A percentile compares a stretch with the other conserved stretches of the same genome.
phyloP scores from a whole-genome alignment of 768 basidiomycete genomes.

The Butyriboletus loyo region DNA sequence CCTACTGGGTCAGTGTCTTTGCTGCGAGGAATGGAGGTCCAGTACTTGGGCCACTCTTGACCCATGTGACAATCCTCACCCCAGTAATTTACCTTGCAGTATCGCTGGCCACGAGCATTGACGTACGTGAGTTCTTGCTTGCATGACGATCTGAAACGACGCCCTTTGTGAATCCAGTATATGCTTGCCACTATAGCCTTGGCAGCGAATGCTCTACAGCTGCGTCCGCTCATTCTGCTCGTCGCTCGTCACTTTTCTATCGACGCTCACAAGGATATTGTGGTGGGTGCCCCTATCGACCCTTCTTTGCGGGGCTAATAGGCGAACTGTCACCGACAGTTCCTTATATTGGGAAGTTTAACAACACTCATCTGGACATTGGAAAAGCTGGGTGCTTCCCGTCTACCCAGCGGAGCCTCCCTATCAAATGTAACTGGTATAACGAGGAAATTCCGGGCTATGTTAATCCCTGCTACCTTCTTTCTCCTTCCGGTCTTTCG shows the following conservation, averaged over 20 bases:
- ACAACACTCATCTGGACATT: conserved; percentile 12
- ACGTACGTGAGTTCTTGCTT: conserved; percentile 39
- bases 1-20: conserved; percentile 62
- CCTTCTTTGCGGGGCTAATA: conserved; percentile 2
- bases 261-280: conserved; percentile 16
- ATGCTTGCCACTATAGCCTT: conserved; percentile 24
- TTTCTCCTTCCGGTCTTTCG: conserved; percentile 41
- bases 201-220: conserved; percentile 27
- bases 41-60: conserved; percentile 53
- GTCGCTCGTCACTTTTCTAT: conserved; percentile 15
- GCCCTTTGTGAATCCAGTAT: conserved; percentile 7
- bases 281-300: conserved; percentile 14
- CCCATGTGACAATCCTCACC: conserved; percentile 54
- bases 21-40: conserved; percentile 54
- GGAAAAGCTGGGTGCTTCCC: background rate
- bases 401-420: background rate
- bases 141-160: background rate
- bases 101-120: conserved; percentile 41
- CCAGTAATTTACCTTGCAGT: conserved; percentile 55
- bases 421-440: background rate
- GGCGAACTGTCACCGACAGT: conserved; percentile 12
- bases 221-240: conserved; percentile 20
- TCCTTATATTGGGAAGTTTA: conserved; percentile 22
- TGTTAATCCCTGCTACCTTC: conserved; percentile 29
- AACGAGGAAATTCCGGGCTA: conserved; percentile 7